Evolutionary conservation across 2,329 filamentous ascomycete species (phyloP).

Genomic region (Xylariaceae sp.): DNA sequence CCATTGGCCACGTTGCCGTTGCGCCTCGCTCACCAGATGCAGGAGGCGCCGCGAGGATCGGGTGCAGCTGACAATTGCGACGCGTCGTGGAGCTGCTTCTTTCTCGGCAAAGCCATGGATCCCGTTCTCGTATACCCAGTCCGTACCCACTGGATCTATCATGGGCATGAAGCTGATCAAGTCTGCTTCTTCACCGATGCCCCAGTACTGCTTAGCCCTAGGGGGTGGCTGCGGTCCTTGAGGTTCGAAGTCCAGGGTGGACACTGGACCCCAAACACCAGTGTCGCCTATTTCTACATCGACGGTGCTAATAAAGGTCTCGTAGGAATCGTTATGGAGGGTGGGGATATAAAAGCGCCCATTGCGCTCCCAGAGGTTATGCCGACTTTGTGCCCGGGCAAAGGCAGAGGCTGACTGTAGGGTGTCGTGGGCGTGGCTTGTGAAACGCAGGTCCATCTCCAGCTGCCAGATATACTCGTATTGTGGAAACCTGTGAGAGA

Average conservation of each 20-base stretch:
- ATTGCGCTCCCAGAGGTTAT: slow-evolving; percentile 76
- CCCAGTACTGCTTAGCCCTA: slow-evolving; percentile 53
- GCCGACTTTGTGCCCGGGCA: slow-evolving; percentile 69
- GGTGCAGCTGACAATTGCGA: slow-evolving; percentile 71
- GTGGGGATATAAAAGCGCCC: slow-evolving; percentile 75
- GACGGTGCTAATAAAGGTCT: slow-evolving; percentile 58
- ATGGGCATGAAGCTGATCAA: slow-evolving; percentile 77
- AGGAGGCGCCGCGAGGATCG: slow-evolving; percentile 70
- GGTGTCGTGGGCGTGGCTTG: slow-evolving; percentile 65
- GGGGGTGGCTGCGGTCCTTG: slow-evolving; percentile 45
- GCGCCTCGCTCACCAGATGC: slow-evolving; percentile 73
- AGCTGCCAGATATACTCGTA: slow-evolving; percentile 69
- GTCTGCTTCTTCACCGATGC: slow-evolving; percentile 72
- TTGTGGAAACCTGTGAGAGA: slow-evolving; percentile 65
- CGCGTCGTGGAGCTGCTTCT: slow-evolving; percentile 67
- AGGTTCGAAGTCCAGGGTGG: slow-evolving; percentile 53
- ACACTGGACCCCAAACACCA: slow-evolving; percentile 54
- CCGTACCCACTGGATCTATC: slow-evolving; percentile 71
- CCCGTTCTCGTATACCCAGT: slow-evolving; percentile 74
- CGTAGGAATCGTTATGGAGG: slow-evolving; percentile 69
- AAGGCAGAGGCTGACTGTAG: slow-evolving; percentile 58
- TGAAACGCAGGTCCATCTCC: slow-evolving; percentile 69
- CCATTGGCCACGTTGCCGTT: slow-evolving; percentile 65
- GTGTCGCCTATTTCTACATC: slow-evolving; percentile 57
- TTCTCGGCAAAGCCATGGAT: slow-evolving; percentile 63